A percentile compares a stretch with the other conserved stretches of the same genome.
These are phyloP conservation scores for Urostyla sp. DNA, from an alignment of 73 alveolate genomes.

Conservation along the genomic window DNA sequence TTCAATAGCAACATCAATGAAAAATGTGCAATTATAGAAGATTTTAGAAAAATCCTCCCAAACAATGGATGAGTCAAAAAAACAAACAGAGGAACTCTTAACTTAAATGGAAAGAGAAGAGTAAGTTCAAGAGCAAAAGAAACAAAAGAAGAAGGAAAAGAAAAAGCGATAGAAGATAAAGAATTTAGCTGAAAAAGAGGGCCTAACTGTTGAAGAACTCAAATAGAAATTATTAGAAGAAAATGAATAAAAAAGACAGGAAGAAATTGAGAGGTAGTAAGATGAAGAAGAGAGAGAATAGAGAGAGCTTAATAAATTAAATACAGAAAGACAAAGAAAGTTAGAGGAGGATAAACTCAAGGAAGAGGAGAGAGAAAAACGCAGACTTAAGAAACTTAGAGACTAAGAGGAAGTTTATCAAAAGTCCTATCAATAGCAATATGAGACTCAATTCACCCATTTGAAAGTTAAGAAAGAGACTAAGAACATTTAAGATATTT, in stretches of 20 bases:
- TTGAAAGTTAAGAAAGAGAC: conserved; percentile 15
- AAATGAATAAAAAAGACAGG: conserved; percentile 1
- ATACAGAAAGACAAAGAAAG: not conserved
- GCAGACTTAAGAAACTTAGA: conserved; percentile 3
- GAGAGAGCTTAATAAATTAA: not conserved
- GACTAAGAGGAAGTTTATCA: not conserved
- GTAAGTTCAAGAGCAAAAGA: not conserved
- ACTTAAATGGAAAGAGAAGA: not conserved
- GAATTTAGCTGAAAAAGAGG: conserved; percentile 16
- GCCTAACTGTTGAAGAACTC: conserved; percentile 5
- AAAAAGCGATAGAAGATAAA: conserved; percentile 6
- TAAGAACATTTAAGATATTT: not conserved
- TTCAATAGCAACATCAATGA: conserved; percentile 14
- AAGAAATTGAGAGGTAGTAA: not conserved
- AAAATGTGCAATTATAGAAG: not conserved
- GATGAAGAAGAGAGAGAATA: conserved; percentile 25
- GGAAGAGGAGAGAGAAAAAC: not conserved
- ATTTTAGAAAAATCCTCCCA: not conserved
- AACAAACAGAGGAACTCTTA: conserved; percentile 4
- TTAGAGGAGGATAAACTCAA: not conserved
- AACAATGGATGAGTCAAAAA: conserved; percentile 13
- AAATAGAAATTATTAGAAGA: not conserved
- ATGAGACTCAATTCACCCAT: conserved; percentile 17
- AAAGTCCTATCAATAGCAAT: not conserved
- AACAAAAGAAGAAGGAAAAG: conserved; percentile 12